A percentile compares a stretch with the other conserved stretches of the same genome.
phyloP scores from a whole-genome alignment of 2,329 filamentous ascomycete species.

The Epichloe bromicola region DNA sequence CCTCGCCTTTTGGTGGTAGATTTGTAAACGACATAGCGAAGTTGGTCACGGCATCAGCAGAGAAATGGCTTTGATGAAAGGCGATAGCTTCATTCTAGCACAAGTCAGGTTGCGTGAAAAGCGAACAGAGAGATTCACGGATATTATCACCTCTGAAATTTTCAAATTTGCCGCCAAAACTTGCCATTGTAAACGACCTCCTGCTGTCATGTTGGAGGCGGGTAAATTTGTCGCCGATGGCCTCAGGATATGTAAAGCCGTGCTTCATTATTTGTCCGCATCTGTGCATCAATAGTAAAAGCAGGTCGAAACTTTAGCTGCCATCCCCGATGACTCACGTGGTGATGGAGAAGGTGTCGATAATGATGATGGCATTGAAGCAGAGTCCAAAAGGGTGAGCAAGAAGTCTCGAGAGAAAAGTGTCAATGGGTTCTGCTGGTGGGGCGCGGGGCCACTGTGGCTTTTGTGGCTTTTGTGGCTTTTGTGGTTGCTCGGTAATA shows the following conservation, averaged over 20 bases:
- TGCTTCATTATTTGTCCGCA: not conserved
- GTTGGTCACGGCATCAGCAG: conserved; percentile 26
- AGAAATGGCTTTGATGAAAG: conserved; percentile 51
- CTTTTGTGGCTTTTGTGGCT: no score
- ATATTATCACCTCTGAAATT: conserved; percentile 1
- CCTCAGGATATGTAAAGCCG: not conserved
- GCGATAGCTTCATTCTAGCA: conserved; percentile 44
- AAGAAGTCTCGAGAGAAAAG: not conserved
- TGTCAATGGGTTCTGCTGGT: not conserved
- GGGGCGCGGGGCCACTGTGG: not conserved
- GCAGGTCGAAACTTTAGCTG: not conserved
- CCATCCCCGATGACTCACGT: not conserved
- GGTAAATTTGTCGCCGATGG: not conserved
- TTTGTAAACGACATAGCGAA: conserved; percentile 34
- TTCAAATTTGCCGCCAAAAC: not conserved
- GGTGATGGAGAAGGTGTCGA: not conserved
- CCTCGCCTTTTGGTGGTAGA: conserved; percentile 14
- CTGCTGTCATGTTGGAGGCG: not conserved
- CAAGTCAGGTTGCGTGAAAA: not conserved
- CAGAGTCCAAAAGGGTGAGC: not conserved
- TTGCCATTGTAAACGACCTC: not conserved
- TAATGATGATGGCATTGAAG: not conserved
- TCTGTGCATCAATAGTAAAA: not conserved
- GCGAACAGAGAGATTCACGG: no score
- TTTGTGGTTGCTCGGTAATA: no score